Evolutionary conservation across 1,284 basidiomycete genomes (phyloP), one percentile per base, ranked within the genome.

Genomic region (Bjerkandera adusta): DNA sequence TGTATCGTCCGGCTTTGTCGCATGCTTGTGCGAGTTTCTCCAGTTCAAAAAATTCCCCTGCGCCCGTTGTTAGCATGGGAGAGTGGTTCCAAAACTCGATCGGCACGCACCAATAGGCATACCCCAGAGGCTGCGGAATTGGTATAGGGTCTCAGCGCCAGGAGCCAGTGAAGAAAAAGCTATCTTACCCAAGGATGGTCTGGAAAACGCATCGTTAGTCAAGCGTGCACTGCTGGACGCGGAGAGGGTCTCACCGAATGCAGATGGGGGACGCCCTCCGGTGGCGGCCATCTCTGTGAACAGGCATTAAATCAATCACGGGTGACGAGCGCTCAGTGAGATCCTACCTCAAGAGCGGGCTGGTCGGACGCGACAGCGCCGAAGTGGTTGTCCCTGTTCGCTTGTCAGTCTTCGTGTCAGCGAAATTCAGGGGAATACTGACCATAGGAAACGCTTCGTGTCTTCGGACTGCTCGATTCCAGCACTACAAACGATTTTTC

Each of bases 381-480:
- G 60, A 89, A 87, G 60, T 89, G 85, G 57, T 87, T 84, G 64
- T 89, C 73, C 86, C 85, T 87, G 49, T 45, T 55, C 48, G n/a
- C 2, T 49, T 26, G 10, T 35, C 11, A 45, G 30, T 22, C 30
- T 12, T 26, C 18, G n/a, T 39, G 29, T 26, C 5, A 12, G 26
- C 15, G 41, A 6, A 24, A 2, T 12, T 21, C 32, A 25, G n/a
- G n/a, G n/a, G n/a, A n/a, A 21, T 18, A 60, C 68, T 8, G 57
- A 81, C 82, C 84, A 86, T 22, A 85, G 62, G 66, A 85, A 85
- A 2, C 74, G 72, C 54, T 83, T 85, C 81, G 83, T 84, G n/a
- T 82, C 80, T 15, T 82, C 78, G 12, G 73, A 73, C 59, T 84
- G 83, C 52, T 85, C 83, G 37, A 86, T 77, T 3, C 83, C 83